A percentile compares a stretch with the other conserved stretches of the same genome.
These are phyloP conservation scores for Pseudophaeomoniella oleicola DNA, from an alignment of 2,329 filamentous ascomycete species.

Conservation along the genomic window DNA sequence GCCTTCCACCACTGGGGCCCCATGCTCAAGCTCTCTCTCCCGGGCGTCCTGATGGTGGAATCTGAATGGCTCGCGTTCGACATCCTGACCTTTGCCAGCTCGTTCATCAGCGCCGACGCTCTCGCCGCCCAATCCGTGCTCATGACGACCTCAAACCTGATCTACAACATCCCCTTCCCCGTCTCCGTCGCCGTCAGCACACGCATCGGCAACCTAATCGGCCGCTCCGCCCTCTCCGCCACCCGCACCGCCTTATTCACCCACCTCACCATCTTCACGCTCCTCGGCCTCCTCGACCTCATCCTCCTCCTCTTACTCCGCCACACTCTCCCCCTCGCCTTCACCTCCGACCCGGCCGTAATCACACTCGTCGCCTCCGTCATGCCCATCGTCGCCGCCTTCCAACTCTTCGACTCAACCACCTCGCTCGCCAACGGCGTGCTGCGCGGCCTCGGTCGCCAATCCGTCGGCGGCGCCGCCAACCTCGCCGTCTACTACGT, in stretches of 20 bases:
- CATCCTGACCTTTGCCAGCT: constrained; percentile 58
- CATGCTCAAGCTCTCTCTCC: constrained; percentile 66
- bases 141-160: constrained; percentile 61
- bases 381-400: constrained; percentile 59
- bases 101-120: constrained; percentile 54
- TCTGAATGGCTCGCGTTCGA: constrained; percentile 80
- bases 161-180: constrained; percentile 73
- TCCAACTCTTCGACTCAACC: constrained; percentile 68
- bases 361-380: constrained; percentile 46
- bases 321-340: constrained; percentile 53
- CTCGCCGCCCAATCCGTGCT: constrained; percentile 71
- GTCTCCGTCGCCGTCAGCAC: constrained; percentile 69
- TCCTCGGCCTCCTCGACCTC: constrained; percentile 59
- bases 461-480: constrained; percentile 67
- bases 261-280: constrained; percentile 43
- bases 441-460: constrained; percentile 62
- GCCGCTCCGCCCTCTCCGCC: constrained; percentile 58
- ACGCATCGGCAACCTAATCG: constrained; percentile 70
- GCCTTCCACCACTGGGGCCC: constrained; percentile 54
- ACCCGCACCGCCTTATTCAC: constrained; percentile 60
- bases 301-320: constrained; percentile 48
- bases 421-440: constrained; percentile 61
- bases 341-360: constrained; percentile 50
- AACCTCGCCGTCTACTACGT: constrained; percentile 67
- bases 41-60: constrained; percentile 72